Evolutionary conservation across 78 protist genomes (phyloP).

Genomic region (Salpingoeca rosetta): DNA sequence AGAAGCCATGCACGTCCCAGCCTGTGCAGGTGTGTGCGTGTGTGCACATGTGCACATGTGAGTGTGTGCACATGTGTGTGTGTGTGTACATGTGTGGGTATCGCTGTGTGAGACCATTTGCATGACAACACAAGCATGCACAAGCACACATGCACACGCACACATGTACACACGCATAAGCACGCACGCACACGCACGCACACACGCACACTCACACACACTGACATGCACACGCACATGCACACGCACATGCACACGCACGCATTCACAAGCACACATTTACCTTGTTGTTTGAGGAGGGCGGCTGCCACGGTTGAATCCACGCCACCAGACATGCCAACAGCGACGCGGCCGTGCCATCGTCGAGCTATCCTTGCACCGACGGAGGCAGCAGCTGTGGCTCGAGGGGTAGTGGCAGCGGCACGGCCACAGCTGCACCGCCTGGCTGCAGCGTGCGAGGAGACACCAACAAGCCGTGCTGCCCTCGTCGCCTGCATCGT

Average conservation of each 20-base stretch:
- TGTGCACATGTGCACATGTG: no score
- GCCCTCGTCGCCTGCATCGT: background rate
- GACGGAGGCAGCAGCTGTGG: background rate
- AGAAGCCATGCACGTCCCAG: background rate
- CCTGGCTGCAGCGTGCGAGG: no score
- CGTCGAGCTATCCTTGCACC: background rate
- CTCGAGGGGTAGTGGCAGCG: background rate
- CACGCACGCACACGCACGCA: no score
- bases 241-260: background rate
- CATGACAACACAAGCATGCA: no score
- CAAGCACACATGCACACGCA: no score
- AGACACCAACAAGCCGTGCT: background rate
- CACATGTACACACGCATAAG: no score
- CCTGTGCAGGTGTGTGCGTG: no score
- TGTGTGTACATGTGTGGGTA: no score
- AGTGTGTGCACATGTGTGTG: no score
- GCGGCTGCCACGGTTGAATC: conserved; percentile 35
- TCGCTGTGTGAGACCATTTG: no score
- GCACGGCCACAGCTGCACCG: background rate
- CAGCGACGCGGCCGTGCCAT: background rate
- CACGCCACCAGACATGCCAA: conserved; percentile 44
- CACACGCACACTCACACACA: background rate
- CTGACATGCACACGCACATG: background rate
- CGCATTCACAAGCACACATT: background rate
- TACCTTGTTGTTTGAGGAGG: background rate